A percentile compares a stretch with the other conserved stretches of the same genome.
Evolutionary conservation across 2,329 filamentous ascomycete species (phyloP).

Genomic region (Volutella citrinella): DNA sequence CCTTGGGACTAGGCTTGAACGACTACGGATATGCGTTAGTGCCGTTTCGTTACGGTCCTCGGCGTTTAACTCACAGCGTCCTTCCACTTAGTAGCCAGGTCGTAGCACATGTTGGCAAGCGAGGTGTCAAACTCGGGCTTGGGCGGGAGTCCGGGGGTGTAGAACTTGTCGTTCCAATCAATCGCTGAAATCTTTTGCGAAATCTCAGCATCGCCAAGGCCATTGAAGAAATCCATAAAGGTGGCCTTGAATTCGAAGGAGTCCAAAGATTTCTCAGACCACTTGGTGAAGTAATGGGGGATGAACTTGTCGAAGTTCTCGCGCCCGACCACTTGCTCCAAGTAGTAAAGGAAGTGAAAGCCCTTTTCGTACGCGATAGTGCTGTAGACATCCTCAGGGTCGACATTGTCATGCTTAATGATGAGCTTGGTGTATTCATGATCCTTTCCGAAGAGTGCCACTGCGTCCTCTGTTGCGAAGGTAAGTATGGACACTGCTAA

Average conservation of each 20-base stretch:
- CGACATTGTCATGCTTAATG: constrained; percentile 80
- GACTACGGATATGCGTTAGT: too few species aligned
- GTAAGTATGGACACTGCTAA: constrained; percentile 7
- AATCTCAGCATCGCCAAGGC: constrained; percentile 58
- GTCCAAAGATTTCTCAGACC: constrained; percentile 82
- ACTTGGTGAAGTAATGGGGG: constrained; percentile 87
- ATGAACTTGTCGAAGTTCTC: constrained; percentile 95
- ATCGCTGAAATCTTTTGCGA: constrained; percentile 66
- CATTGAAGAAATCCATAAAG: constrained; percentile 78
- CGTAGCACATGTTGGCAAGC: constrained; percentile 81
- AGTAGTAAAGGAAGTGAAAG: constrained; percentile 87
- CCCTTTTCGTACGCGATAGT: constrained; percentile 94
- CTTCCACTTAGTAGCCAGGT: constrained; percentile 79
- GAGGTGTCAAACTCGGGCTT: constrained; percentile 91
- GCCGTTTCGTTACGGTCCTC: too few species aligned
- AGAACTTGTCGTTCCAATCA: constrained; percentile 90
- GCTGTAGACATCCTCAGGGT: constrained; percentile 95
- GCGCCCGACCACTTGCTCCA: constrained; percentile 81
- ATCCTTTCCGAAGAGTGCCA: constrained; percentile 74
- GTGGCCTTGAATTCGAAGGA: constrained; percentile 93
- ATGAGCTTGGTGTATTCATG: constrained; percentile 94
- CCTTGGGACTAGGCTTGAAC: constrained; percentile 61
- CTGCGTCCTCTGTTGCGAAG: constrained; percentile 60
- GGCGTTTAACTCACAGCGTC: constrained; percentile 46
- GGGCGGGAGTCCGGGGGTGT: constrained; percentile 80